Evolutionary conservation across 441 rosid species (phyloP), one percentile per base, ranked within the genome.

Genomic region (Arabidopsis hybrid): DNA sequence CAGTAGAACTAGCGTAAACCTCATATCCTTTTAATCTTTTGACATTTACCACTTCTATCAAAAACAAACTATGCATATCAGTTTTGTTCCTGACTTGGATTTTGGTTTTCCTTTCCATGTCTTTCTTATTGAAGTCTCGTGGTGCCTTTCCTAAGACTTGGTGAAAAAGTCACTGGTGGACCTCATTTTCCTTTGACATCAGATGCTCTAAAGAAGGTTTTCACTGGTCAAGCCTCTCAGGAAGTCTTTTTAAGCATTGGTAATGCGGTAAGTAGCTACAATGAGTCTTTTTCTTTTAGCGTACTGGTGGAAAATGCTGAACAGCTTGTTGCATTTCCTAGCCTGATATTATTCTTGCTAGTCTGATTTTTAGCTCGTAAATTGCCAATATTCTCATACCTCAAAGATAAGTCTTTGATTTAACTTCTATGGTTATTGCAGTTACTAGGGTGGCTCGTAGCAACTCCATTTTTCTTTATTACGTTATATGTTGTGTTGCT

Each of bases 391-490:
- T 50, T 5, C 13, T 26, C 38, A 43, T 69, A 35, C 59, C 21
- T 45, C 43, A 47, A 59, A 46, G 29, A 57, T 29, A 13, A 38
- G 32, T n/a, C 14, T 61, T 49, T 49, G 26, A 7, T 51, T 26
- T 50, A 8, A 29, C 55, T 62, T 49, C 2, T 63, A 55, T 45
- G 58, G 49, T 56, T 73, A 57, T 56, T 81, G 88, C 95, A 95
- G 99, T 74, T 95, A 83, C 67, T 92, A 78, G 99, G 99, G 72
- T 95, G 98, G 99, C 83, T 87, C n/a, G 86, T 95, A 5, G 91
- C 97, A 0, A 84, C 92, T 16, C 98, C 98, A n/a, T 79, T 91
- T 69, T 70, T 87, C 67, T 53, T 92, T 73, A 85, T 76, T n/a
- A 60, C 60, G 2, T 85, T 92, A 47, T 88, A 86, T 76, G 16